Conservation (phyloP, 2,329 filamentous ascomycete species). For the Colletotrichum musicola region DNA sequence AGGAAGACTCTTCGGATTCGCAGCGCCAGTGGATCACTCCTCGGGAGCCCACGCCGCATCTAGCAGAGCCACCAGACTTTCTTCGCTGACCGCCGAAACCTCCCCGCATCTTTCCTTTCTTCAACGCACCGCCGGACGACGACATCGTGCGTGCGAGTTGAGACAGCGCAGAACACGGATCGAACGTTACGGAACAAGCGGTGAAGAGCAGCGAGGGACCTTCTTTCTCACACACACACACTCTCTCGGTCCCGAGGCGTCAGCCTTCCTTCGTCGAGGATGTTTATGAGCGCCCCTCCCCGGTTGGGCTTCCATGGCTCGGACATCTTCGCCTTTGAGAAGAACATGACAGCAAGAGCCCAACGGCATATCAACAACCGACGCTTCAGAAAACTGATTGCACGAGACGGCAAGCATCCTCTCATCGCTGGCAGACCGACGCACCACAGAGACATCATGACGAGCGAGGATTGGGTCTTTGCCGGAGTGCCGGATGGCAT, state of each 20-base stretch:
- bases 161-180: slow-evolving; percentile 21
- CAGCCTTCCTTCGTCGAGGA: slow-evolving; percentile 13
- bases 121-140: slow-evolving; percentile 33
- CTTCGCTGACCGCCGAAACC: slow-evolving; percentile 33
- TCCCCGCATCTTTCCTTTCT: slow-evolving; percentile 11
- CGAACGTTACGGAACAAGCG: slow-evolving; percentile 26
- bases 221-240: not conserved
- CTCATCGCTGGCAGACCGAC: slow-evolving; percentile 19
- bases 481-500: slow-evolving; percentile 22
- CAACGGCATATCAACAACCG: slow-evolving; percentile 26
- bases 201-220: slow-evolving; percentile 5
- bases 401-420: slow-evolving; percentile 27
- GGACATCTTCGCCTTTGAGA: slow-evolving; percentile 36
- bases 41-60: slow-evolving; percentile 30
- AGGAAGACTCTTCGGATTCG: slow-evolving; percentile 10
- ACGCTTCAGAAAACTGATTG: slow-evolving; percentile 29
- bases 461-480: slow-evolving; percentile 27
- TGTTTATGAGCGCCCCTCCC: slow-evolving; percentile 39
- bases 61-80: slow-evolving; percentile 20
- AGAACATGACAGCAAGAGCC: slow-evolving; percentile 21
- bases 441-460: slow-evolving; percentile 24
- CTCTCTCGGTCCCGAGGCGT: not conserved
- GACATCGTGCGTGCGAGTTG: slow-evolving; percentile 34
- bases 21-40: slow-evolving; percentile 25
- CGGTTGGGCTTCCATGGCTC: slow-evolving; percentile 33